Evolutionary conservation across 106 monocot genomes (phyloP), one percentile per base, ranked within the genome.

Genomic region (Allium fistulosum): DNA sequence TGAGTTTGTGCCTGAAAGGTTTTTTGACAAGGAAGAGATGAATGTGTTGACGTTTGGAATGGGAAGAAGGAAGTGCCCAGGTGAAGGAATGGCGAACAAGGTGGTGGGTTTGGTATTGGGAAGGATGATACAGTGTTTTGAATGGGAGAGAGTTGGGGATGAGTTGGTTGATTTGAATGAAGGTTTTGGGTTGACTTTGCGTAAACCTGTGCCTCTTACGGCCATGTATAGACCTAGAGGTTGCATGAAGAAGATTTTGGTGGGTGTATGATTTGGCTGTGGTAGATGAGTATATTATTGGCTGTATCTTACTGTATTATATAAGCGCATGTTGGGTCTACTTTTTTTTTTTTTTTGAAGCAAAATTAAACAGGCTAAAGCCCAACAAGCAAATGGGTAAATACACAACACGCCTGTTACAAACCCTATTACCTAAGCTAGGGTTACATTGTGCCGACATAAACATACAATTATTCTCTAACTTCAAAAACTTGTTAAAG

Each of bases 41-140:
- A 68, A 13, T 27, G 26, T 67, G 3, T 10, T 68, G n/a, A 48
- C 74, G 7, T 68, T 75, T 50, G 67, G 74, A n/a, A 58, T 59
- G 66, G 74, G 74, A 15, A 75, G 74, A 9, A 57, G 74, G 26
- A 59, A 45, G n/a, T 75, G 74, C 59, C 66, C 59, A 2, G 67
- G 74, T 6, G 66, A 68, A 50, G 67, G 67, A 26, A 26, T 66
- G 12, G 74, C 74, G 2, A 13, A 46, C 12, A 37, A 49, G 48
- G 56, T 66, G n/a, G 9, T 74, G 7, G 66, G 48, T 3, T 58
- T 74, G 18, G 47, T 14, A 3, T 26, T 74, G 46, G 74, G 66
- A 18, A 48, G 58, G 22, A 1, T 74, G 18, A 57, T 74, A 57
- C 74, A 74, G 74, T 66, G 71, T 17, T 71, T 71, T 26, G 71